These are phyloP conservation scores for Bidens hawaiensis DNA, from an alignment of 140 eudicot species.

Conservation along the genomic window DNA sequence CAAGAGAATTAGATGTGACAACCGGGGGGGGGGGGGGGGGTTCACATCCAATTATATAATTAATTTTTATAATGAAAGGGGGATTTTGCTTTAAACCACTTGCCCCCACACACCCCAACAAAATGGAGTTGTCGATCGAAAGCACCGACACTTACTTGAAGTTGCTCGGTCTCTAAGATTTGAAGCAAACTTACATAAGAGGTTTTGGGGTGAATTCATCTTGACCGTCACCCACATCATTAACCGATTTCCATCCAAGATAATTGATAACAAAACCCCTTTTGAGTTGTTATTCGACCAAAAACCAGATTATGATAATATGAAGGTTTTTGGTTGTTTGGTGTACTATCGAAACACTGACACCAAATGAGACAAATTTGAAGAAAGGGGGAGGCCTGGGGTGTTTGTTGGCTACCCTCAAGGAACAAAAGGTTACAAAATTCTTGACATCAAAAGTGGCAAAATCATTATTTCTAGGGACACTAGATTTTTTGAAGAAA, in stretches of 20 bases:
- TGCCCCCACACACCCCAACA: too few relatives aligned
- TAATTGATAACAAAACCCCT: too few relatives aligned
- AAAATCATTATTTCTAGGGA: constrained; percentile 8
- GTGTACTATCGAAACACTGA: too few relatives aligned
- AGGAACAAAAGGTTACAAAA: too few relatives aligned
- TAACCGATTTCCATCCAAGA: background rate
- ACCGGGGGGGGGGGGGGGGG: background rate
- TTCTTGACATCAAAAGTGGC: too few relatives aligned
- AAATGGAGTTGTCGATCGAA: too few relatives aligned
- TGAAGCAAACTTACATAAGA: background rate
- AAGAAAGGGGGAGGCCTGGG: background rate
- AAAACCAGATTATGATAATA: constrained; percentile 6
- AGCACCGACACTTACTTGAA: too few relatives aligned
- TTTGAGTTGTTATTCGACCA: constrained; percentile 11
- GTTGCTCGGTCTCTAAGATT: too few relatives aligned
- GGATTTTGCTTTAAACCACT: too few relatives aligned
- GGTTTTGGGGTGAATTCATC: too few relatives aligned
- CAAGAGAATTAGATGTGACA: background rate
- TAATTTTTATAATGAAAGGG: too few relatives aligned
- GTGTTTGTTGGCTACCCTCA: too few relatives aligned
- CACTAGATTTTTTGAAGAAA: constrained; percentile 6
- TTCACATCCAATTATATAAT: background rate
- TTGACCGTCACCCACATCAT: background rate
- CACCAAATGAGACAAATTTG: constrained; percentile 20
- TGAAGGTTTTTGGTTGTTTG: constrained; percentile 2